Base-by-base conservation (phyloP, 2,329 filamentous ascomycete species). In the Pseudonectria buxi region DNA sequence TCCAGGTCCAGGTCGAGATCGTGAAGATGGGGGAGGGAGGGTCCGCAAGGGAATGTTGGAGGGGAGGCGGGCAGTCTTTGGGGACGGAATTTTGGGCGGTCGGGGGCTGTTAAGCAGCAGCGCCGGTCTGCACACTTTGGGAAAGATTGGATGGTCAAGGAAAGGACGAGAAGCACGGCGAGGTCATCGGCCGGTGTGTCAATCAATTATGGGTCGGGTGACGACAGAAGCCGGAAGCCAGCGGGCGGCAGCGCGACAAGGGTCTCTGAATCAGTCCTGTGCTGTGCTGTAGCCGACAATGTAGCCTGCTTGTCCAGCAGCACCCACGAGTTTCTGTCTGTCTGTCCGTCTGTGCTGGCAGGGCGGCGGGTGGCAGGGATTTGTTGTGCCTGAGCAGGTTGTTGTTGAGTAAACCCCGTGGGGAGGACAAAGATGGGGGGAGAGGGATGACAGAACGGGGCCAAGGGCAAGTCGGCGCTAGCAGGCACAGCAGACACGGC, bases 41-140 rank as follows among this genome's bases (percentile, higher is more conserved):
- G 81, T 83, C 63, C 85, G 84, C 56, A 95, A 76, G 55, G 89
- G 89, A 62, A 95, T 95, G 67, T 85, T 86, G 66, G 85, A 86
- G 61, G 76, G 75, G 49, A 85, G 79, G 68, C 81, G 80, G 64
- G 72, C 74, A 54, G 71, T 71, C 50, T 65, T 73, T 74, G 74
- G 68, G 59, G 79, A 72, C 78, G 85, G 76, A 95, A 95, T 95
- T 67, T 78, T 95, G 87, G 73, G 75, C 71, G 72, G 69, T 65
- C 61, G 63, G 73, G 72, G 81, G 84, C 86, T 89, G 83, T 74
- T 65, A 64, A 65, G 73, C 76, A 80, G 79, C 81, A 85, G 81
- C 82, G 74, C 81, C 76, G 67, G 63, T 71, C 74, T 67, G 71
- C 71, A 65, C 53, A 56, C 39, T 42, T 53, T 37, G 51, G 37